Evolutionary conservation across 805 yeast species (phyloP).

Genomic region (Scheffersomyces stipitis): DNA sequence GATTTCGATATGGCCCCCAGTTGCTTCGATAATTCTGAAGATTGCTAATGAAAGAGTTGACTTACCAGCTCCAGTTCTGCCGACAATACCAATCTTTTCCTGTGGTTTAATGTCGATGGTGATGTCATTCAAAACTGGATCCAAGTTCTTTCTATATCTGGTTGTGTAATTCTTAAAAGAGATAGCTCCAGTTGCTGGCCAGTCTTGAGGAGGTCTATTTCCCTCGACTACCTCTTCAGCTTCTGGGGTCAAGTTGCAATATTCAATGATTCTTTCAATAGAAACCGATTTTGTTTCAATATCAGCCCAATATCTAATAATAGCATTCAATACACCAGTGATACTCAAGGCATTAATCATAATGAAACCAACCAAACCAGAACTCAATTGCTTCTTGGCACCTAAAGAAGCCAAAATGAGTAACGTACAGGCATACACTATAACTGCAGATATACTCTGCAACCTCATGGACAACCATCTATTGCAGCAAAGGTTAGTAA

Average conservation of each 20-base stretch:
- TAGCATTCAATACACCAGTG: constrained; percentile 28
- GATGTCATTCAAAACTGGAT: constrained; percentile 25
- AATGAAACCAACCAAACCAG: constrained; percentile 38
- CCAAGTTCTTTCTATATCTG: constrained; percentile 24
- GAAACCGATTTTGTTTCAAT: constrained; percentile 34
- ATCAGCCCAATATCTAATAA: constrained; percentile 35
- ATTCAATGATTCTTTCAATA: constrained; percentile 38
- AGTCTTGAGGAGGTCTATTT: constrained; percentile 10
- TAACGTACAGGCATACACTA: constrained; percentile 29
- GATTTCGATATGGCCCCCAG: constrained; percentile 22
- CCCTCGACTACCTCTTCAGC: constrained; percentile 12
- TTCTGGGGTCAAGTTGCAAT: constrained; percentile 28
- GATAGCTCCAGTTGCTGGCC: constrained; percentile 25
- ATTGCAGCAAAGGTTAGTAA: constrained; percentile 21
- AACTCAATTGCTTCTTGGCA: constrained; percentile 21
- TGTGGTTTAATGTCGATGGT: constrained; percentile 19
- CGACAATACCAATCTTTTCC: constrained; percentile 30
- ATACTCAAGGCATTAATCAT: constrained; percentile 36
- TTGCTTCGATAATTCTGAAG: constrained; percentile 28
- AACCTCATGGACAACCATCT: constrained; percentile 41
- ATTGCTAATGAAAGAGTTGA: constrained; percentile 27
- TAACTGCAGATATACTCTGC: constrained; percentile 33
- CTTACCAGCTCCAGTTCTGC: constrained; percentile 33
- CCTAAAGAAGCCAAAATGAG: constrained; percentile 26
- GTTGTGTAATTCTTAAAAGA: constrained; percentile 23